These are phyloP conservation scores for Brasilioporus rufonigricans DNA, from an alignment of 768 basidiomycete species.

Conservation along the genomic window DNA sequence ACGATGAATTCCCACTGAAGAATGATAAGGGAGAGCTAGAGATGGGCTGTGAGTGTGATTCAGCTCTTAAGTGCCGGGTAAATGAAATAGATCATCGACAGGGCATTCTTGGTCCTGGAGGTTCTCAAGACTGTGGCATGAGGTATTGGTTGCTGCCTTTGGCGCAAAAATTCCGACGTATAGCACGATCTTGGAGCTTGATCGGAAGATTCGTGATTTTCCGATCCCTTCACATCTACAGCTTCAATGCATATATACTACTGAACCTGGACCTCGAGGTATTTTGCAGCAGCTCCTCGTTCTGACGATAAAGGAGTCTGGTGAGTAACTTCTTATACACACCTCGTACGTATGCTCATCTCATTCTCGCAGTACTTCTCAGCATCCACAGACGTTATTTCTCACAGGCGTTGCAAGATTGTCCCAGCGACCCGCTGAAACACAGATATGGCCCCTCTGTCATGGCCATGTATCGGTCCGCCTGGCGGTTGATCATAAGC, in stretches of 20 bases:
- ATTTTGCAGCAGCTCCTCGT: conserved; percentile 44
- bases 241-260: conserved; percentile 27
- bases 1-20: conserved; percentile 37
- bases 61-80: neutral
- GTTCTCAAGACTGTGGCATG: conserved; percentile 52
- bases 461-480: conserved; percentile 68
- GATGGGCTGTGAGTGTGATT: conserved; percentile 40
- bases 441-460: conserved; percentile 70
- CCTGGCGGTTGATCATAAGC: conserved; percentile 60
- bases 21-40: conserved; percentile 36
- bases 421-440: conserved; percentile 51
- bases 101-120: conserved; percentile 57
- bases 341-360: neutral
- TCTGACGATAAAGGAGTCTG: conserved; percentile 48
- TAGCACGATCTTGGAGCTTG: conserved; percentile 51
- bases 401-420: conserved; percentile 61
- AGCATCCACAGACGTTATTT: conserved; percentile 69
- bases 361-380: conserved; percentile 45
- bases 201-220: conserved; percentile 61
- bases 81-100: conserved; percentile 21
- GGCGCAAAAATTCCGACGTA: conserved; percentile 54
- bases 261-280: conserved; percentile 15
- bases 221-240: conserved; percentile 48
- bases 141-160: conserved; percentile 49
- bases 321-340: conserved; percentile 30